Evolutionary conservation across 257 asterid genomes (phyloP).

Genomic region (Catharanthus roseus): DNA sequence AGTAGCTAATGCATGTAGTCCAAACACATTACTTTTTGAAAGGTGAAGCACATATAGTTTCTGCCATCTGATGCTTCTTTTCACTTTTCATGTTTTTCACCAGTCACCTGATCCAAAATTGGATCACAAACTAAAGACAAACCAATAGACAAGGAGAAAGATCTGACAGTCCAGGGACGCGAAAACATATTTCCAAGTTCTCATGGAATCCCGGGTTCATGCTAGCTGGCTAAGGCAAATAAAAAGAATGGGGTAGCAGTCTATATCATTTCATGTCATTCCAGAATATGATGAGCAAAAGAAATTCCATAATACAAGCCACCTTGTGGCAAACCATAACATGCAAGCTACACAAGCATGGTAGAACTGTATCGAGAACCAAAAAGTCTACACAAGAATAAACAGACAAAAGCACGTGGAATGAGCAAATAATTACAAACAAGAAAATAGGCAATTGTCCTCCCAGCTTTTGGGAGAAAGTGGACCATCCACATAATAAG

Average conservation of each 20-base stretch:
- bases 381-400: not conserved
- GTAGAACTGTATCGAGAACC: not conserved
- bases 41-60: not conserved
- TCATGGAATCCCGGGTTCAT: not conserved
- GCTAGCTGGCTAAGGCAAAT: not conserved
- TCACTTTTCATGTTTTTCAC: not conserved
- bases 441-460: too few relatives aligned
- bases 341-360: not conserved
- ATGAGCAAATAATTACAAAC: not conserved
- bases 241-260: not conserved
- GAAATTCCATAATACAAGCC: not conserved
- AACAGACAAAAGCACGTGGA: not conserved
- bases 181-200: not conserved
- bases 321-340: not conserved
- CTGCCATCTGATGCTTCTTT: not conserved
- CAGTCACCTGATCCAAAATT: not conserved
- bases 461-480: not conserved
- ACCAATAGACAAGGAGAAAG: not conserved
- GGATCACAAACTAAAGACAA: not conserved
- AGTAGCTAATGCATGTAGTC: not conserved
- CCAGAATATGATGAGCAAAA: not conserved
- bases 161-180: not conserved
- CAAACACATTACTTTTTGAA: not conserved
- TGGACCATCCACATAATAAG: too few relatives aligned
- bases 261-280: not conserved